phyloP scores from a whole-genome alignment of 768 basidiomycete species.

The Tulasnella sp. region DNA sequence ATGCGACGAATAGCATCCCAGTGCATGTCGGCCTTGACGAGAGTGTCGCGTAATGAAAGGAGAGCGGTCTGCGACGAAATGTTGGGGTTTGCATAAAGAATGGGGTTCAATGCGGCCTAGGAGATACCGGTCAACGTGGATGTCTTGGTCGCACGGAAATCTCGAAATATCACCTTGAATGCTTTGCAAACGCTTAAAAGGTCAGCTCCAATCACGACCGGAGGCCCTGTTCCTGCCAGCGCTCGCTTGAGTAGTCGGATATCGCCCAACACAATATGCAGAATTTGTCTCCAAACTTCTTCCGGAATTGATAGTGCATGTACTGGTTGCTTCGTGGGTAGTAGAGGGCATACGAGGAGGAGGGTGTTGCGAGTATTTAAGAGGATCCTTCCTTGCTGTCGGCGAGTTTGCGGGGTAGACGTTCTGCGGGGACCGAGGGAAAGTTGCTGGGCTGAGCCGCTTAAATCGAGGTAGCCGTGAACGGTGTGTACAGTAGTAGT shows the following conservation, averaged over 20 bases:
- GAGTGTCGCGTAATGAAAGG: conserved; percentile 54
- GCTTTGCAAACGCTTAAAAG: conserved; percentile 44
- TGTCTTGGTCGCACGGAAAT: neutral
- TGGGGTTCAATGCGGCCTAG: conserved; percentile 63
- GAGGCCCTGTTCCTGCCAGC: neutral
- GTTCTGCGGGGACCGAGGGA: neutral
- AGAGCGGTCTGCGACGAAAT: conserved; percentile 48
- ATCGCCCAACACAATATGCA: conserved; percentile 25
- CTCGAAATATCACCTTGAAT: conserved; percentile 41
- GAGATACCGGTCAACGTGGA: neutral
- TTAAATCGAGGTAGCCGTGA: neutral
- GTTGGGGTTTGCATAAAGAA: conserved; percentile 58
- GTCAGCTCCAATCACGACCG: neutral
- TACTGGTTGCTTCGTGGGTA: conserved; percentile 19
- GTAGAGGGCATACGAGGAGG: conserved; percentile 24
- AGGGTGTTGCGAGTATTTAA: conserved; percentile 5
- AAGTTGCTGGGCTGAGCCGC: neutral
- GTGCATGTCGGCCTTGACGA: conserved; percentile 62
- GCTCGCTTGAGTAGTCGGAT: conserved; percentile 2
- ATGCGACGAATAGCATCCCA: conserved; percentile 90
- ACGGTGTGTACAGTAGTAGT: neutral
- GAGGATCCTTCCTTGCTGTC: conserved; percentile 9
- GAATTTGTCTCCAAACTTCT: conserved; percentile 28
- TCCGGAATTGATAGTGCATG: conserved; percentile 29
- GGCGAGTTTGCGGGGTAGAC: conserved; percentile 7